A percentile compares a stretch with the other conserved stretches of the same genome.
Conservation (phyloP, 1,284 basidiomycete genomes). For the Takashimella tepidaria region DNA sequence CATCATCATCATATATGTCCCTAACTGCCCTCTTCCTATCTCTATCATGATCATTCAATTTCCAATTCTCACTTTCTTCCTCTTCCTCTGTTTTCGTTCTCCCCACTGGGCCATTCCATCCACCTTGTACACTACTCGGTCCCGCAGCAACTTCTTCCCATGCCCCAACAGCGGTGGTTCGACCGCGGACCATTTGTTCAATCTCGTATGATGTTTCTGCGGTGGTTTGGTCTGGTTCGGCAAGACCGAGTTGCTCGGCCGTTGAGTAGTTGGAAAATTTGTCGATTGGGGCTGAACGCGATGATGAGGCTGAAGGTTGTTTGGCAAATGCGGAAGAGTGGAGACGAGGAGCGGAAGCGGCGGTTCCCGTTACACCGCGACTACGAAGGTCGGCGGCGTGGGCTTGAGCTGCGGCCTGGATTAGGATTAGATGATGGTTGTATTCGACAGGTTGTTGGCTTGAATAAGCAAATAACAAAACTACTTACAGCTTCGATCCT, state of each 20-base stretch:
- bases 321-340: background rate
- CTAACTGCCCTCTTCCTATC: conserved; percentile 19
- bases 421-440: background rate
- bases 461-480: conserved; percentile 1
- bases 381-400: conserved; percentile 29
- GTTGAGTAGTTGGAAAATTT: conserved; percentile 80
- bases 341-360: background rate
- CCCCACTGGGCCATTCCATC: conserved; percentile 20
- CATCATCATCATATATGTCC: conserved; percentile 42
- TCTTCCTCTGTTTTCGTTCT: conserved; percentile 18
- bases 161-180: conserved; percentile 69
- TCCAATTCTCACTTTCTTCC: conserved; percentile 31
- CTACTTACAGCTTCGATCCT: conserved; percentile 69
- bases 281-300: conserved; percentile 52
- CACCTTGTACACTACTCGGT: conserved; percentile 21
- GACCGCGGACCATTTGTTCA: conserved; percentile 58
- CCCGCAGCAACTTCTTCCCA: conserved; percentile 69
- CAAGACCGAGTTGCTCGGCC: conserved; percentile 71
- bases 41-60: conserved; percentile 14
- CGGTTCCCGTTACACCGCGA: background rate
- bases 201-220: conserved; percentile 48
- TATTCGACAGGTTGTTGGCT: background rate
- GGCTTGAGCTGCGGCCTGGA: conserved; percentile 33
- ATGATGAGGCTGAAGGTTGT: conserved; percentile 13
- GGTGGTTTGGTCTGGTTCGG: conserved; percentile 60